Conservation (phyloP, 164 flowering plant species). For the Stephania yunnanensis region DNA sequence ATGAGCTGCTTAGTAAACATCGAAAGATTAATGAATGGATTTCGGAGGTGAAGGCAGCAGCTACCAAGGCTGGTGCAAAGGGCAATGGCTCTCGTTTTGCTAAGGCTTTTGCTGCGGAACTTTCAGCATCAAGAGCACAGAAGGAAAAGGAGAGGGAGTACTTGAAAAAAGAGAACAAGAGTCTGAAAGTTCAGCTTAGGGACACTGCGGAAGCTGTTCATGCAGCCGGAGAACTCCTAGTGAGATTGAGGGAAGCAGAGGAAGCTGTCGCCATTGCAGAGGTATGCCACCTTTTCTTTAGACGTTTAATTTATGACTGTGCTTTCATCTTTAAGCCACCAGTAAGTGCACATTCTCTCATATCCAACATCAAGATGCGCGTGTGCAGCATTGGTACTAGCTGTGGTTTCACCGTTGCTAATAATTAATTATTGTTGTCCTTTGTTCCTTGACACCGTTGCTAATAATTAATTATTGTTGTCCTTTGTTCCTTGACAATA, state of each 20-base stretch:
- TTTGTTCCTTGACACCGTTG: neutral
- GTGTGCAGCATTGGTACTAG: neutral
- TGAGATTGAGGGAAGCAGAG: slow-evolving; percentile 86
- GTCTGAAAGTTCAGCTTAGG: slow-evolving; percentile 68
- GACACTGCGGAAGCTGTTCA: slow-evolving; percentile 99
- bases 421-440: neutral
- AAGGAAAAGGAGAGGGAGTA: slow-evolving; percentile 74
- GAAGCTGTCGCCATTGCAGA: slow-evolving; percentile 63
- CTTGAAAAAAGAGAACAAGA: slow-evolving; percentile 75
- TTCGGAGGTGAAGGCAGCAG: slow-evolving; percentile 83
- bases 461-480: neutral
- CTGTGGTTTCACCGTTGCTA: no score
- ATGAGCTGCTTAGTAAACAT: slow-evolving; percentile 58
- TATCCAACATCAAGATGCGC: no score
- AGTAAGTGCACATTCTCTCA: neutral
- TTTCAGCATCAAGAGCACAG: slow-evolving; percentile 71
- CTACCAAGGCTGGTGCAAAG: slow-evolving; percentile 68
- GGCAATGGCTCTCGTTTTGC: slow-evolving; percentile 63
- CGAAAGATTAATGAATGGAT: slow-evolving; percentile 69
- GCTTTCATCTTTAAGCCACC: neutral
- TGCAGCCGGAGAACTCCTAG: slow-evolving; percentile 96
- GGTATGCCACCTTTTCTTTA: slow-evolving; percentile 32
- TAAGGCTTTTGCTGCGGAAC: slow-evolving; percentile 80
- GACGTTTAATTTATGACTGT: no score
- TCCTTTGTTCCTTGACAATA: neutral